These are phyloP conservation scores for Diaporthe sp. DNA, from an alignment of 2,329 filamentous ascomycete genomes.

Conservation along the genomic window DNA sequence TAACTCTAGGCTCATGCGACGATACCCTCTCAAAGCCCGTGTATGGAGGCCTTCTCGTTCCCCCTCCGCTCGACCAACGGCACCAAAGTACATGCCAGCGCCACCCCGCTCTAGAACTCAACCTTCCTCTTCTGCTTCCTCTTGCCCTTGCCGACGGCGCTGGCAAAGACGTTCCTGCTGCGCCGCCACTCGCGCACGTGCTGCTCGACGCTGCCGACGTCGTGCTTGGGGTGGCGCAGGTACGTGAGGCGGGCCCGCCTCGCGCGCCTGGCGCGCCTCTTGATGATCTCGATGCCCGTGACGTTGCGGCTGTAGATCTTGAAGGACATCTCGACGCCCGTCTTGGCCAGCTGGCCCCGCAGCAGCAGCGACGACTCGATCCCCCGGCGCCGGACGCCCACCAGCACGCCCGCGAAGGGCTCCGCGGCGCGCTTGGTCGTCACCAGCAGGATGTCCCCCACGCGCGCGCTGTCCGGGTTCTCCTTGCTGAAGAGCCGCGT, in stretches of 20 bases:
- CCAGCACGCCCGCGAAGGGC: constrained; percentile 88
- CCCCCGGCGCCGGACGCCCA: constrained; percentile 89
- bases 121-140: constrained; percentile 40
- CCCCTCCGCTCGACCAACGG: neutral
- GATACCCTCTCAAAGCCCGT: no score
- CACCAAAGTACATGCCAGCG: neutral
- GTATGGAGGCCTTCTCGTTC: neutral
- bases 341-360: constrained; percentile 85
- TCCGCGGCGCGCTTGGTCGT: constrained; percentile 83
- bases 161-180: constrained; percentile 54
- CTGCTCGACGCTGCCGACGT: constrained; percentile 87
- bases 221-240: constrained; percentile 89
- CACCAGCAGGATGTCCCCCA: constrained; percentile 92
- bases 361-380: constrained; percentile 90
- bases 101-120: constrained; percentile 19
- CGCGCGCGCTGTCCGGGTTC: constrained; percentile 83
- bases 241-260: constrained; percentile 90
- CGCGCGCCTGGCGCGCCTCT: constrained; percentile 85
- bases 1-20: neutral
- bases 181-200: constrained; percentile 74
- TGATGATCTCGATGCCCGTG: constrained; percentile 92
- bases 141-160: constrained; percentile 38
- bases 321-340: constrained; percentile 97
- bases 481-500: constrained; percentile 82
- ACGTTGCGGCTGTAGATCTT: constrained; percentile 95